phyloP scores from a whole-genome alignment of 495 filamentous ascomycete genomes.

The Tirmania nivea region DNA sequence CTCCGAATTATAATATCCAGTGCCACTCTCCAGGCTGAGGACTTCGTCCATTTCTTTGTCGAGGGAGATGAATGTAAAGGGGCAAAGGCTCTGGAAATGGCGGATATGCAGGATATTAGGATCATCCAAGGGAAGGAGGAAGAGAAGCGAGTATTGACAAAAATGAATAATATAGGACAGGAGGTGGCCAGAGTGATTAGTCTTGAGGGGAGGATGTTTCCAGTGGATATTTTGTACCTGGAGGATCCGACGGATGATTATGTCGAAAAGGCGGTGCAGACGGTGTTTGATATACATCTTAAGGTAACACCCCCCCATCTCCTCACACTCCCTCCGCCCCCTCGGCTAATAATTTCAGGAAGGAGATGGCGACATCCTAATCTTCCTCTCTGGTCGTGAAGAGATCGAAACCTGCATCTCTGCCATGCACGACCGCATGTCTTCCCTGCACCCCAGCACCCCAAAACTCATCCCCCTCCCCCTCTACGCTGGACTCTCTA shows the following conservation, averaged over 20 bases:
- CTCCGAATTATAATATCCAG: conserved; percentile 81
- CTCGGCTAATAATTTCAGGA: conserved; percentile 13
- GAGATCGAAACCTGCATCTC: conserved; percentile 75
- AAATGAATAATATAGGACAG: conserved; percentile 11
- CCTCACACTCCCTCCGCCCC: conserved; percentile 1
- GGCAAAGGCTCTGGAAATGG: conserved; percentile 18
- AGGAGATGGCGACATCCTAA: conserved; percentile 62
- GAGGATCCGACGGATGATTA: conserved; percentile 70
- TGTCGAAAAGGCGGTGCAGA: conserved; percentile 64
- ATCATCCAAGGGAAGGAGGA: conserved; percentile 3
- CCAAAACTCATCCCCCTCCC: conserved; percentile 55
- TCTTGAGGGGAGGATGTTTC: conserved; percentile 76
- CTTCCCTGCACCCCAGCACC: conserved; percentile 48
- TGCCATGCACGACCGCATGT: conserved; percentile 53
- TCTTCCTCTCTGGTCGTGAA: conserved; percentile 83
- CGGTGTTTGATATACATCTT: conserved; percentile 83
- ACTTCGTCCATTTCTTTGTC: conserved; percentile 63
- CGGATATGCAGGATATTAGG: conserved; percentile 8
- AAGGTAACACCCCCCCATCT: conserved; percentile 32
- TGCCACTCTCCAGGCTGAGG: conserved; percentile 80
- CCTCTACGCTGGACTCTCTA: conserved; percentile 72
- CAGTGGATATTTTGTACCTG: conserved; percentile 73
- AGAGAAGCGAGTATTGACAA: neutral
- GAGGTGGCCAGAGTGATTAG: conserved; percentile 55
- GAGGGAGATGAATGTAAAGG: conserved; percentile 23